A percentile compares a stretch with the other conserved stretches of the same genome.
phyloP scores from a whole-genome alignment of 768 basidiomycete species.

The Xanthoconium stramineum region DNA sequence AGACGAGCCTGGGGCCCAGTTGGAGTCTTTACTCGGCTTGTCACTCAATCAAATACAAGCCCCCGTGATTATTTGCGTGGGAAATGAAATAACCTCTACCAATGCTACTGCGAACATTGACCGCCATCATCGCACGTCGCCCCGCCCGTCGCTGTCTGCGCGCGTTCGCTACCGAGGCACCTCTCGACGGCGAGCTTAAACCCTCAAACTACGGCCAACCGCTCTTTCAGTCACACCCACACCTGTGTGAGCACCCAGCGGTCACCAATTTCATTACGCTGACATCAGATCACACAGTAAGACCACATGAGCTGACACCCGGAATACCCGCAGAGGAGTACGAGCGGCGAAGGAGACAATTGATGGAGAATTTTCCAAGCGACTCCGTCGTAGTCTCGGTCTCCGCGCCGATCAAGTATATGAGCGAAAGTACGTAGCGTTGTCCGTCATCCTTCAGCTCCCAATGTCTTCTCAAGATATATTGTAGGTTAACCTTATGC shows the following conservation, averaged over 20 bases:
- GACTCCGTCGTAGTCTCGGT: conserved; percentile 72
- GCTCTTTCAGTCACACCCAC: conserved; percentile 72
- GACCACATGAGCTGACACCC: conserved; percentile 69
- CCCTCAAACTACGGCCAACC: conserved; percentile 84
- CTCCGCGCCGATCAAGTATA: conserved; percentile 80
- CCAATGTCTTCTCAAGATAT: conserved; percentile 46
- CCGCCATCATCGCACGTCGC: background rate
- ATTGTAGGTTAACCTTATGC: conserved; percentile 53
- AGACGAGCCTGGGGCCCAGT: background rate
- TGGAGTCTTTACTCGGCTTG: conserved; percentile 20
- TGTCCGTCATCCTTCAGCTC: conserved; percentile 9
- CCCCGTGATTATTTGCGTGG: conserved; percentile 22
- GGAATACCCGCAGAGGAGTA: conserved; percentile 81
- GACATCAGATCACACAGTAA: conserved; percentile 37
- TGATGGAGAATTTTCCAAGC: conserved; percentile 75
- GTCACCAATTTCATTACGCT: conserved; percentile 2
- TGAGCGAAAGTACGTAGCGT: conserved; percentile 66
- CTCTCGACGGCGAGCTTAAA: conserved; percentile 40
- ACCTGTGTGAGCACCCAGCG: conserved; percentile 53
- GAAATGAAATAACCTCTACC: background rate
- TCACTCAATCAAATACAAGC: background rate
- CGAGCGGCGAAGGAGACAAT: conserved; percentile 57
- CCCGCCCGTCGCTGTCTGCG: conserved; percentile 8
- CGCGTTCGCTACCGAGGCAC: conserved; percentile 34
- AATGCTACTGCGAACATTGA: conserved; percentile 17